A percentile compares a stretch with the other conserved stretches of the same genome.
phyloP scores from a whole-genome alignment of 164 flowering plant genomes.

The Brasenia schreberi region DNA sequence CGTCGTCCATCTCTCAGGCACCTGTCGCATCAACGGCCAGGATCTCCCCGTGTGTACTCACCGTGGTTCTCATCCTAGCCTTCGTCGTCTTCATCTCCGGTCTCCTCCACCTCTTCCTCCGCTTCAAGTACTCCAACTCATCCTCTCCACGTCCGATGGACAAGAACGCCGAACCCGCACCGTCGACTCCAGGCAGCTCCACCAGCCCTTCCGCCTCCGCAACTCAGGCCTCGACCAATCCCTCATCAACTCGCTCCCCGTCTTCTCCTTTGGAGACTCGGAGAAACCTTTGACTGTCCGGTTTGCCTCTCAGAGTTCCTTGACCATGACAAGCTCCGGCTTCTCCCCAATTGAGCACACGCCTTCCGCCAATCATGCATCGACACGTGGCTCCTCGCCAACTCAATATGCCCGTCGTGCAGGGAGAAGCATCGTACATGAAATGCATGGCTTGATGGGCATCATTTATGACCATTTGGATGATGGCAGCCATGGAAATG shows the following conservation, averaged over 20 bases:
- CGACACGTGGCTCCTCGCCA: constrained; percentile 67
- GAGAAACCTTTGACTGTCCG: constrained; percentile 86
- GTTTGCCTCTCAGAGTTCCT: constrained; percentile 74
- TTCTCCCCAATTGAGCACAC: constrained; percentile 70
- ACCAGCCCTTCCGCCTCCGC: constrained; percentile 73
- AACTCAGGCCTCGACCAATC: constrained; percentile 84
- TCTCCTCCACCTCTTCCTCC: constrained; percentile 50
- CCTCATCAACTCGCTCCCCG: constrained; percentile 62
- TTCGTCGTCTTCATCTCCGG: constrained; percentile 52
- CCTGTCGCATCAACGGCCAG: not conserved
- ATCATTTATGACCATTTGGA: constrained; percentile 20
- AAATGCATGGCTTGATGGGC: constrained; percentile 19
- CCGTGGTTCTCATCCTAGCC: constrained; percentile 46
- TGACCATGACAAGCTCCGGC: constrained; percentile 47
- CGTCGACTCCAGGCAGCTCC: constrained; percentile 65
- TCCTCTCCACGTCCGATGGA: constrained; percentile 33
- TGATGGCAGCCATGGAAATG: constrained; percentile 30
- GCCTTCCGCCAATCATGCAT: constrained; percentile 74
- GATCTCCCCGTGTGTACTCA: constrained; percentile 48
- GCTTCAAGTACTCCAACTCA: constrained; percentile 41
- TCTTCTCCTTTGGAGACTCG: constrained; percentile 38
- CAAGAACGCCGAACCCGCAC: constrained; percentile 32
- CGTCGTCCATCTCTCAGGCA: not conserved
- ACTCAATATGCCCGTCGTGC: constrained; percentile 80
- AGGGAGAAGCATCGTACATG: constrained; percentile 31